Evolutionary conservation across 2,329 filamentous ascomycete genomes (phyloP), one percentile per base, ranked within the genome.

Genomic region (Metarhizium guizhouense): DNA sequence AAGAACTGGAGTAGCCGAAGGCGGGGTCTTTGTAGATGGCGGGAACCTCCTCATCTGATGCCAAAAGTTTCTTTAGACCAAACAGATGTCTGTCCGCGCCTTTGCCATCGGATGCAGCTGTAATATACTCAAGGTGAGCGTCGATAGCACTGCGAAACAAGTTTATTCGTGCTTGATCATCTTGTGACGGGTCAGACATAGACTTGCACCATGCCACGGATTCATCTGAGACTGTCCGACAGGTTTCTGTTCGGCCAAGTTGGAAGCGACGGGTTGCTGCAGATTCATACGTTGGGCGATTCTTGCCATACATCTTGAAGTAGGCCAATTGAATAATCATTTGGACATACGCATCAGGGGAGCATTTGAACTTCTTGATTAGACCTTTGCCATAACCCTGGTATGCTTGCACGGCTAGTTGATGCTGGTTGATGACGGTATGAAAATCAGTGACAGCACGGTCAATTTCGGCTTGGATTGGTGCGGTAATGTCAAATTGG

Each of bases 311-410:
- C 90, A 99, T 96, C 77, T 97, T 97, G 81, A 86, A 87, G 80
- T 99, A 99, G 43, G 94, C 94, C 54, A 97, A 84, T 74, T 99
- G 94, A 71, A 99, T 99, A 71, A 96, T 78, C 90, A 99, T 94
- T 75, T 99, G 94, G 47, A 97, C 91, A 72, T 95, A 99, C 36
- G 93, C 94, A 66, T 99, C 95, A 34, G 94, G 94, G 30, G 89
- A 95, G 83, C 90, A 96, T 77, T 91, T 95, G 85, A 99, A 97
- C 74, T 96, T 95, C 85, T 99, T 99, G 80, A 99, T 97, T 59
- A 99, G 78, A 30, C 90, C 91, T 78, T 99, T 99, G 71, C 94
- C 94, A 72, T 99, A 99, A 65, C 87, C 93, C 74, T 97, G 92
- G 78, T 95, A 99, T 32, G 91, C 88, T 72, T 97, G 93, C 3